Conservation (phyloP, 148 eudicot species). For the Cornus controversa region DNA sequence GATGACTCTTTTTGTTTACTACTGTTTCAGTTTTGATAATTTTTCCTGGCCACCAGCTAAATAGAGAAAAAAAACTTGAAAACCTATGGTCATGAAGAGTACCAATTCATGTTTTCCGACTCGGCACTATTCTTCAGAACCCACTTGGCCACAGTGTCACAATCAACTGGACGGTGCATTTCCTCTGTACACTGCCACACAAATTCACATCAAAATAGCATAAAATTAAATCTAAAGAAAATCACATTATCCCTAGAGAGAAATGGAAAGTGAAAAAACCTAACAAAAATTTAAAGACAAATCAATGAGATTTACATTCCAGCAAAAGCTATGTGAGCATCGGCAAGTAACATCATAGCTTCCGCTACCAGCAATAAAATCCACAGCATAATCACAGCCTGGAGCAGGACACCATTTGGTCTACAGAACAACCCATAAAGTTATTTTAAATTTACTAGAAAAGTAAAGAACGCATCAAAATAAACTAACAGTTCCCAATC, state of each 20-base stretch:
- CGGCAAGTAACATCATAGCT: constrained; percentile 73
- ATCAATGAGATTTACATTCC: constrained; percentile 62
- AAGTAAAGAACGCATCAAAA: background rate
- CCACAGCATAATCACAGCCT: constrained; percentile 87
- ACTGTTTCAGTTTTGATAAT: background rate
- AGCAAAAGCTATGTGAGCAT: constrained; percentile 78
- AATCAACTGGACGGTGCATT: constrained; percentile 93
- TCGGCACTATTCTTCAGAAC: constrained; percentile 84
- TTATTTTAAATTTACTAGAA: background rate
- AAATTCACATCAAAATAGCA: background rate
- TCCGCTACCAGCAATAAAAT: constrained; percentile 66
- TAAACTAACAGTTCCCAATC: background rate
- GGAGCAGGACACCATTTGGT: constrained; percentile 97
- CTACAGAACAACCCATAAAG: constrained; percentile 28
- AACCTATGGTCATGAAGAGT: constrained; percentile 7
- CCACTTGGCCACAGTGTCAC: constrained; percentile 86
- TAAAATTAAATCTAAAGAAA: background rate
- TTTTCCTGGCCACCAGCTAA: background rate
- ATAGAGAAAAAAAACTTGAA: background rate
- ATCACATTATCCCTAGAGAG: background rate
- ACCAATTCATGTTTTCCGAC: constrained; percentile 94
- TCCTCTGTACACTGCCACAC: constrained; percentile 74
- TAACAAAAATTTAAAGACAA: background rate
- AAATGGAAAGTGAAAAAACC: background rate
- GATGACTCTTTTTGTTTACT: background rate